Conservation (phyloP, 1,139 yeast species). For the Wickerhamomyces sp. region DNA sequence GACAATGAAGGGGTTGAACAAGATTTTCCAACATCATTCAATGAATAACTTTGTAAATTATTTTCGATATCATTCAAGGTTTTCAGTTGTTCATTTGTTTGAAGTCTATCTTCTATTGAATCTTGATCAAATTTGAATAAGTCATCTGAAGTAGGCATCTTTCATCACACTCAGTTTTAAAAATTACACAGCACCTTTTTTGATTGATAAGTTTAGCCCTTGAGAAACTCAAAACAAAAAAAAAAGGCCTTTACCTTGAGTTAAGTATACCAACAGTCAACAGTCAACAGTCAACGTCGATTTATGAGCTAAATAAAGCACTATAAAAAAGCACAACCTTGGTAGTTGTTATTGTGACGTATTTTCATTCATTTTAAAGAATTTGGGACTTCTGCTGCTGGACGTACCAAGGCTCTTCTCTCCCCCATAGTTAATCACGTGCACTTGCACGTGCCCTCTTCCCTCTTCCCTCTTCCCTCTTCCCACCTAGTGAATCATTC, state of each 20-base stretch:
- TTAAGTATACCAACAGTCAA: too few species aligned
- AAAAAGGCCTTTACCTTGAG: too few species aligned
- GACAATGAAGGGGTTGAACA: background rate
- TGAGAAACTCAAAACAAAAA: too few species aligned
- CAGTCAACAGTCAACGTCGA: too few species aligned
- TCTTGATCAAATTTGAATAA: background rate
- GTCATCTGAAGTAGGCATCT: background rate
- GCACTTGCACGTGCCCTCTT: background rate
- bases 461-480: too few species aligned
- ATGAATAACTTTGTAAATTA: background rate
- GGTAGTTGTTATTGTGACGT: too few species aligned
- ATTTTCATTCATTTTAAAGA: too few species aligned
- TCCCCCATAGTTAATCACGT: background rate
- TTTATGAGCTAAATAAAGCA: too few species aligned
- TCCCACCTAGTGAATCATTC: too few species aligned
- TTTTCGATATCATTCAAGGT: background rate
- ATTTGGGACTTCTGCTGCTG: background rate
- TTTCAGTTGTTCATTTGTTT: background rate
- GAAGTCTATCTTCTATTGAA: background rate
- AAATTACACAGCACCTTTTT: too few species aligned
- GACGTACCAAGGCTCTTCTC: background rate
- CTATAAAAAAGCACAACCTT: background rate
- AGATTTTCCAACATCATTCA: background rate
- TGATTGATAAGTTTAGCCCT: too few species aligned
- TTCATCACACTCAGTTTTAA: too few species aligned